phyloP scores from a whole-genome alignment of 1,284 basidiomycete genomes.

The Vanrija pseudolonga region DNA sequence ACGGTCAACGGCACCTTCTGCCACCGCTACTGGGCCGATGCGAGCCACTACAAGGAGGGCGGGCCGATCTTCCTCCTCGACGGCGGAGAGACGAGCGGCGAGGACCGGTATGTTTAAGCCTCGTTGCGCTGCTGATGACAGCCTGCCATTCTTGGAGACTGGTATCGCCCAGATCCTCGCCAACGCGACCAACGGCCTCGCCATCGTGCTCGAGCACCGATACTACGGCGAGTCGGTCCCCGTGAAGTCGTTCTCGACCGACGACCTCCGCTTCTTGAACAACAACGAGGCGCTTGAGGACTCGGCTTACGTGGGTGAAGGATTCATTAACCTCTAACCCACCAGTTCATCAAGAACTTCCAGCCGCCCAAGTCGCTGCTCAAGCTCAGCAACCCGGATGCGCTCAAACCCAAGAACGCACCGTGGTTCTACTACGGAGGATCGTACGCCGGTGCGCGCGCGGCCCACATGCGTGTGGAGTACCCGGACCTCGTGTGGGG shows the following conservation, averaged over 20 bases:
- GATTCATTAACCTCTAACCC: neutral
- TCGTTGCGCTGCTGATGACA: slow-evolving; percentile 3
- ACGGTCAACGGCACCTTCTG: slow-evolving; percentile 50
- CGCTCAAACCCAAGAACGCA: slow-evolving; percentile 53
- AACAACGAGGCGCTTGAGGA: slow-evolving; percentile 89
- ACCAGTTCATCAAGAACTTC: slow-evolving; percentile 76
- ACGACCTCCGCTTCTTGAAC: slow-evolving; percentile 75
- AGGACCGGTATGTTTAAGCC: slow-evolving; percentile 27
- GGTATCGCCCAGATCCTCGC: slow-evolving; percentile 84
- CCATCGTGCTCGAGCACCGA: slow-evolving; percentile 87
- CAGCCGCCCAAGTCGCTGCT: slow-evolving; percentile 61
- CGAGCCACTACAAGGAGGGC: slow-evolving; percentile 69
- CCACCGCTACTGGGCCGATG: slow-evolving; percentile 76
- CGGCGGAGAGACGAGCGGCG: slow-evolving; percentile 68
- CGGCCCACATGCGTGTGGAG: slow-evolving; percentile 79
- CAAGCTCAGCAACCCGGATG: slow-evolving; percentile 60
- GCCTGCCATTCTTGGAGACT: slow-evolving; percentile 48
- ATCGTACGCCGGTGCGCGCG: slow-evolving; percentile 78
- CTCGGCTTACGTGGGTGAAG: slow-evolving; percentile 57
- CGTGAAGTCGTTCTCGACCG: slow-evolving; percentile 63
- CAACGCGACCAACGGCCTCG: slow-evolving; percentile 72
- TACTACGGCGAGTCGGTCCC: slow-evolving; percentile 69
- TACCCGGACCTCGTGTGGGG: slow-evolving; percentile 81
- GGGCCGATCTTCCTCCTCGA: slow-evolving; percentile 78
- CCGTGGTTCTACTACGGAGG: slow-evolving; percentile 95